A percentile compares a stretch with the other conserved stretches of the same genome.
Conservation (phyloP, 805 yeast genomes). For the Schizosaccharomyces cryophilus region DNA sequence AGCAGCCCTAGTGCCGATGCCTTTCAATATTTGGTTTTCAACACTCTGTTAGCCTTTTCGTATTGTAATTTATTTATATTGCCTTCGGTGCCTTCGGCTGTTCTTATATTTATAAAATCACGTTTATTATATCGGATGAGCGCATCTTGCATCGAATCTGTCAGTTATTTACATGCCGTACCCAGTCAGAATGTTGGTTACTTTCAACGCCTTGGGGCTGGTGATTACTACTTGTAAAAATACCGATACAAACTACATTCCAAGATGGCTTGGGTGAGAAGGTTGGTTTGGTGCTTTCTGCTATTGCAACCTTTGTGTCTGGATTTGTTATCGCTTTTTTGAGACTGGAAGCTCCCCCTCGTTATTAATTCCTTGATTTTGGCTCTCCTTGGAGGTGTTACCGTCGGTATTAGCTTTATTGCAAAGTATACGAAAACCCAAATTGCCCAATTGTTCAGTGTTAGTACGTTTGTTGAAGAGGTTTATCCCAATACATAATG, state of each 20-base stretch:
- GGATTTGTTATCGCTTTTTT: conserved; percentile 17
- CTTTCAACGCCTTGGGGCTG: conserved; percentile 21
- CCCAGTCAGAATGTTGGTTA: conserved; percentile 20
- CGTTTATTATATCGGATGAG: conserved; percentile 20
- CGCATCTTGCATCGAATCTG: conserved; percentile 18
- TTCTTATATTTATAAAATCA: conserved; percentile 14
- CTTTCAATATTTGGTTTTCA: conserved; percentile 18
- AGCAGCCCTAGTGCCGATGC: conserved; percentile 7
- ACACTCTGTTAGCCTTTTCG: conserved; percentile 14
- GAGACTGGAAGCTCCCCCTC: conserved; percentile 16
- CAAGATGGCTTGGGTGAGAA: conserved; percentile 22
- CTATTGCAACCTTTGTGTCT: conserved; percentile 17
- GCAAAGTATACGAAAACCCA: conserved; percentile 6
- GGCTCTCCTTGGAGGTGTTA: conserved; percentile 13
- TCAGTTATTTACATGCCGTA: conserved; percentile 16
- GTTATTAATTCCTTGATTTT: conserved; percentile 16
- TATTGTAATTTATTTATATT: conserved; percentile 18
- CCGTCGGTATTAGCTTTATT: conserved; percentile 13
- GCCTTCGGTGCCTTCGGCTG: conserved; percentile 15
- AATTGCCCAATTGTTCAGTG: conserved; percentile 6
- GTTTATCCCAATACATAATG: conserved; percentile 18
- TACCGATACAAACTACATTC: conserved; percentile 17
- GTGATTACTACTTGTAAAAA: conserved; percentile 21
- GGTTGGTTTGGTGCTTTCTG: conserved; percentile 17
- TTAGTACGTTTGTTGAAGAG: conserved; percentile 19